Evolutionary conservation across 75 land plant genomes (phyloP).

Genomic region (Picea sitchensis): DNA sequence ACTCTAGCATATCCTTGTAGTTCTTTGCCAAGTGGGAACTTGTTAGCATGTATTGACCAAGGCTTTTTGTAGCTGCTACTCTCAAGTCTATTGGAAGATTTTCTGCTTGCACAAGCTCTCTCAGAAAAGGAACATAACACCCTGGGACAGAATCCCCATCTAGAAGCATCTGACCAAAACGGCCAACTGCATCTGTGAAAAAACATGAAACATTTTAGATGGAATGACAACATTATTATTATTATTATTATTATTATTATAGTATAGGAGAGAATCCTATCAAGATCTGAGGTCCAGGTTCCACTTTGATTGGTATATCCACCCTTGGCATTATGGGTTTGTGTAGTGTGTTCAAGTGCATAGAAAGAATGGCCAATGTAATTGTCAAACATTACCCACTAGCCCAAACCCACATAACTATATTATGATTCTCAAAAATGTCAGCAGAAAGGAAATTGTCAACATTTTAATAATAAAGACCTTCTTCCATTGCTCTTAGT

Average conservation of each 20-base stretch:
- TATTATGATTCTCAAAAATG: too few relatives aligned
- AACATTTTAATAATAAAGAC: background rate
- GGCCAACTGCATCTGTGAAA: constrained; percentile 16
- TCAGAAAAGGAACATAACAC: constrained; percentile 25
- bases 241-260: background rate
- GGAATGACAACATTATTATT: background rate
- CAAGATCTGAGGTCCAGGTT: background rate
- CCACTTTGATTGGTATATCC: background rate
- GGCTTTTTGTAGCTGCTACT: constrained; percentile 14
- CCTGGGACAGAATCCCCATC: constrained; percentile 20
- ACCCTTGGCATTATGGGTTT: background rate
- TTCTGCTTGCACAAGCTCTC: constrained; percentile 1
- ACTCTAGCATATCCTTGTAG: constrained; percentile 10
- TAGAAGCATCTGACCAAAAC: constrained; percentile 15
- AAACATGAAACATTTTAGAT: background rate
- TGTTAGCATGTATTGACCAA: constrained; percentile 18
- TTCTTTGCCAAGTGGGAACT: constrained; percentile 14
- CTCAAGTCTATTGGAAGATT: constrained; percentile 12
- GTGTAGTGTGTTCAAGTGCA: background rate
- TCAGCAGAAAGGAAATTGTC: background rate
- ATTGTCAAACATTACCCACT: background rate
- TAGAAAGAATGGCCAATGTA: background rate
- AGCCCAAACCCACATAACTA: background rate
- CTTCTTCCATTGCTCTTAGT: constrained; percentile 17
- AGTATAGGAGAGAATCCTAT: too few relatives aligned